These are phyloP conservation scores for Fraxinus latifolia DNA, from an alignment of 305 asterid species.

Conservation along the genomic window DNA sequence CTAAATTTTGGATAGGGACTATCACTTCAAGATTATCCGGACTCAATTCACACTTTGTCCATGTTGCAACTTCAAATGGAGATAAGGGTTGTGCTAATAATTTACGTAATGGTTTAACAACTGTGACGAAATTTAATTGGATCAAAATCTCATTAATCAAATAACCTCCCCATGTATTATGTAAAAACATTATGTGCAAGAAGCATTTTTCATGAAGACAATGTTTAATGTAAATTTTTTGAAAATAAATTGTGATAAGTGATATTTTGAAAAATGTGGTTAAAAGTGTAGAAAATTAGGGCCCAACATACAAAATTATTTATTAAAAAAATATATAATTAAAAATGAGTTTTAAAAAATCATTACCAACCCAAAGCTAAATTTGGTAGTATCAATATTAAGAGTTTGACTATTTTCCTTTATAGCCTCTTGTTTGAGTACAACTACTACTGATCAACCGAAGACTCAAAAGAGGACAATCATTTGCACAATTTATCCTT, in stretches of 20 bases:
- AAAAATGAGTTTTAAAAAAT: too few species aligned
- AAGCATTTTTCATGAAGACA: background rate
- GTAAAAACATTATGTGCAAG: background rate
- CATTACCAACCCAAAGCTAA: background rate
- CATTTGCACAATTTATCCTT: background rate
- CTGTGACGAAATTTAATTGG: background rate
- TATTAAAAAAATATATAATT: too few species aligned
- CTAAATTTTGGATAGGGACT: background rate
- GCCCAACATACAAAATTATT: background rate
- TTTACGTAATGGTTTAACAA: too few species aligned
- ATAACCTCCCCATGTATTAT: too few species aligned
- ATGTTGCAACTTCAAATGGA: background rate
- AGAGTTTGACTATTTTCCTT: background rate
- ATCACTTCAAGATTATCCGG: background rate
- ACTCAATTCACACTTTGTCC: background rate
- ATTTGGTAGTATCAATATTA: background rate
- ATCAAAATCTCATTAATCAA: too few species aligned
- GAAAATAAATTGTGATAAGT: background rate
- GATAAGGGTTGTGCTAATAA: background rate
- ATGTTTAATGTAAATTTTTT: background rate
- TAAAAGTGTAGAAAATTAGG: background rate
- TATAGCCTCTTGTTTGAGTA: background rate
- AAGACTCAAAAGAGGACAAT: background rate
- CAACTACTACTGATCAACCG: background rate
- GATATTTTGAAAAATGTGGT: background rate